A percentile compares a stretch with the other conserved stretches of the same genome.
Evolutionary conservation across 148 eudicot genomes (phyloP).

Genomic region (Nepenthes mirabilis): DNA sequence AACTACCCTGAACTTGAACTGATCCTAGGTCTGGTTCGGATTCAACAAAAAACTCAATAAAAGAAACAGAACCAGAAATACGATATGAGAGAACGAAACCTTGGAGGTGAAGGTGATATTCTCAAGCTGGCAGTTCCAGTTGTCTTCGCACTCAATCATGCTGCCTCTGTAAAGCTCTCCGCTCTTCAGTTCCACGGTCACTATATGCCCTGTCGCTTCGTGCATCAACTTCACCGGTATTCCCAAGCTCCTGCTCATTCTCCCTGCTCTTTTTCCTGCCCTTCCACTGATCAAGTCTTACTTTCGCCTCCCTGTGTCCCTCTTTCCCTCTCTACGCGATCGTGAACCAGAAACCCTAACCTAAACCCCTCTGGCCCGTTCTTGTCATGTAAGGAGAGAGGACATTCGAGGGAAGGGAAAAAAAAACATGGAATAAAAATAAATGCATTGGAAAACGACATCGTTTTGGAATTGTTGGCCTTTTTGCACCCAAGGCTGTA

Average conservation of each 20-base stretch:
- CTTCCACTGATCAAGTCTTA: no score
- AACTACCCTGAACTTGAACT: not conserved
- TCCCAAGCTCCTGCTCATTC: slow-evolving; percentile 64
- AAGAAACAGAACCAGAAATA: not conserved
- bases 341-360: slow-evolving; percentile 1
- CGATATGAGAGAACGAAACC: slow-evolving; percentile 19
- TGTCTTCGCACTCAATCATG: slow-evolving; percentile 88
- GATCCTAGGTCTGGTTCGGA: not conserved
- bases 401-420: no score
- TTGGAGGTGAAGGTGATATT: slow-evolving; percentile 83
- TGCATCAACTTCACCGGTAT: slow-evolving; percentile 72
- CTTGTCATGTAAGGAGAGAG: no score
- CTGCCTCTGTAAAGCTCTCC: slow-evolving; percentile 88
- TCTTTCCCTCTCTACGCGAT: not conserved
- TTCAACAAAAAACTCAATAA: not conserved
- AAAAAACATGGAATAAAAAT: no score
- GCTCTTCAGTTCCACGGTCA: slow-evolving; percentile 83
- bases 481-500: no score
- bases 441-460: no score
- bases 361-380: not conserved
- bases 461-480: no score
- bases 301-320: no score
- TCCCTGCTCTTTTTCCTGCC: not conserved
- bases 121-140: slow-evolving; percentile 95
- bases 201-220: slow-evolving; percentile 71